Base-by-base conservation (phyloP, 176 grass and related monocot species). In the Rhynchospora pubera region DNA sequence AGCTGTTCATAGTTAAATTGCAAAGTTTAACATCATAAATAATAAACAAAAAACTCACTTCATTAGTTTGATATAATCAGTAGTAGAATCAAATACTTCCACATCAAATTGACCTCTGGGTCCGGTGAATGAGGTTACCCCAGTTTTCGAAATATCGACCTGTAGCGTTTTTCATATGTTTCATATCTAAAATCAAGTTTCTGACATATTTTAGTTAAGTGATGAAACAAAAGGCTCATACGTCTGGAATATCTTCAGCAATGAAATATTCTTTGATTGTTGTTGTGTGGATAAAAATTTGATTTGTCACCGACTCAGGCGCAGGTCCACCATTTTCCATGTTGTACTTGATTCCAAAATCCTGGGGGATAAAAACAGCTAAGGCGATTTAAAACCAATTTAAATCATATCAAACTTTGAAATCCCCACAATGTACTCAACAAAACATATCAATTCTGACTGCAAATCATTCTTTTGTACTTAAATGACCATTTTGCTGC, bases 311-410 rank as follows among this genome's bases (percentile, higher is more conserved):
- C 19, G 87, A 92, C 71, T 99, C 96, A 18, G 96, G 96, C 21
- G 96, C 91, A 86, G 96, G 96, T 28, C 96, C 96, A 72, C 96
- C 93, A 90, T 99, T 99, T 87, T 87, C 96, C 96, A 99, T 93
- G 60, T 99, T 99, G 82, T 99, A 99, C 82, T 99, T 99, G 87
- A 99, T 95, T 65, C 96, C 96, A 53, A 98, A 99, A 80, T 99
- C 96, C 96, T 99, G 79, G 44, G 61, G 85, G 84, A 85, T n/a
- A 86, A 84, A 51, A 85, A 82, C 42, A 45, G 9, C 46, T 66
- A 78, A 63, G 84, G 53, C 7, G 12, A 22, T 16, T 5, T 65
- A 71, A 18, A 81, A 42, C 55, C 57, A 65, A 85, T 48, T 76
- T 1, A 60, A 52, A 89, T 62, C 46, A 89, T 28, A 23, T 84